Percentiles rank a stretch among this genome's conserved stretches.
These are phyloP conservation scores for Chlamydomonas asymmetrica DNA, from an alignment of 139 green algal species.

Conservation along the genomic window DNA sequence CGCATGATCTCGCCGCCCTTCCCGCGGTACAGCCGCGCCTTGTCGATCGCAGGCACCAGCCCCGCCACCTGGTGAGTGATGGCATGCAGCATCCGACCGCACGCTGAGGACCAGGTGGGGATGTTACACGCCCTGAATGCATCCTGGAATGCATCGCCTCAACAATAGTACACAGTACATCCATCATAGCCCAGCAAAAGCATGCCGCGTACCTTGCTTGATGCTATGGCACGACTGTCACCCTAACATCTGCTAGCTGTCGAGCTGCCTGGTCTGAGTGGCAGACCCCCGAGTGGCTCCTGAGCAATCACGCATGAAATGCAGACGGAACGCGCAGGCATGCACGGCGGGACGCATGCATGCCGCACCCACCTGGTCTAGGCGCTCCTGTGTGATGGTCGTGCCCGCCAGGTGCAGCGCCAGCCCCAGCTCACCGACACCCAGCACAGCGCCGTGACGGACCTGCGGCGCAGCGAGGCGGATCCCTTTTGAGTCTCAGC, in stretches of 20 bases:
- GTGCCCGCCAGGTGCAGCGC: slow-evolving; percentile 46
- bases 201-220: too few species aligned
- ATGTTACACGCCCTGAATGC: too few species aligned
- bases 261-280: too few species aligned
- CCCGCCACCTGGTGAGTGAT: slow-evolving; percentile 21
- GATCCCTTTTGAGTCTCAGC: too few species aligned
- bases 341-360: neutral
- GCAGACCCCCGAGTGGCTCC: too few species aligned
- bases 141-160: too few species aligned
- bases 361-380: neutral
- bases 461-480: slow-evolving; percentile 58
- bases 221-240: too few species aligned
- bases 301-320: too few species aligned
- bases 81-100: slow-evolving; percentile 1
- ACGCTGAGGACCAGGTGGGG: neutral
- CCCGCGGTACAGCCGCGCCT: slow-evolving; percentile 76
- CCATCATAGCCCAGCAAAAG: too few species aligned
- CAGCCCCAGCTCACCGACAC: slow-evolving; percentile 73
- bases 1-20: slow-evolving; percentile 82
- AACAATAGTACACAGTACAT: too few species aligned
- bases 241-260: too few species aligned
- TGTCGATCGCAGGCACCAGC: slow-evolving; percentile 67
- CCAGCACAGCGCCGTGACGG: slow-evolving; percentile 81
- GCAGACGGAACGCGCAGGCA: too few species aligned
- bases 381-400: neutral